These are phyloP conservation scores for Limnomonas spitsbergensis DNA, from an alignment of 139 green algal genomes.

Conservation along the genomic window DNA sequence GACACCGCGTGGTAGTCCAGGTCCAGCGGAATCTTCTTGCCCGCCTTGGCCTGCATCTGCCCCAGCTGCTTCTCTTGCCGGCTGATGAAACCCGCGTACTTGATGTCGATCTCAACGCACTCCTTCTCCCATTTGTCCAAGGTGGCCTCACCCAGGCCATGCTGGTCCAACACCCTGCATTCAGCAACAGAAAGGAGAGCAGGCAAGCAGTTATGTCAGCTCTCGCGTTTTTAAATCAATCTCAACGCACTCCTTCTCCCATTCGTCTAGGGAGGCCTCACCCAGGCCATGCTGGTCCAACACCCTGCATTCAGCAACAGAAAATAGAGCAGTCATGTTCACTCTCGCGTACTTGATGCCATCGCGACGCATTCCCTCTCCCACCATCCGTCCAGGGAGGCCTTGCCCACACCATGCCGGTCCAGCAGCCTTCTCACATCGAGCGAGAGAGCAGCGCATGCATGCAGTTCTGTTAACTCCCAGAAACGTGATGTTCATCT, in stretches of 20 bases:
- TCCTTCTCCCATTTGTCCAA: constrained; percentile 44
- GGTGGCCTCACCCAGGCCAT: neutral
- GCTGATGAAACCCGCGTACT: constrained; percentile 94
- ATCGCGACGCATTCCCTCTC: no score
- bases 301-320: constrained; percentile 53
- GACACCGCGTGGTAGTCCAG: constrained; percentile 74
- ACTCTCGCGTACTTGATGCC: no score
- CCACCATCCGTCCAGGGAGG: no score
- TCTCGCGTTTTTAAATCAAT: constrained; percentile 83
- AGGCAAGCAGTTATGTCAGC: no score
- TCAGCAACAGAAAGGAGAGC: no score
- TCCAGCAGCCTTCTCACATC: no score
- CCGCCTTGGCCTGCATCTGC: constrained; percentile 47
- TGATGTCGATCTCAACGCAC: constrained; percentile 91
- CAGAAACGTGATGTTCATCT: no score
- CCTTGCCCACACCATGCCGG: no score
- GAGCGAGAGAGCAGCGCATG: no score
- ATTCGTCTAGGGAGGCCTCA: neutral
- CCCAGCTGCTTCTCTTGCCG: constrained; percentile 79
- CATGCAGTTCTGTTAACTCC: no score
- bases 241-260: constrained; percentile 76
- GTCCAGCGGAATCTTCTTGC: constrained; percentile 62
- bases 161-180: constrained; percentile 40
- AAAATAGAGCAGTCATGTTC: no score
- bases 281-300: constrained; percentile 12